Percentiles rank a stretch among this genome's conserved stretches.
Conservation (phyloP, 306 rosid species). For the Comarum palustre region DNA sequence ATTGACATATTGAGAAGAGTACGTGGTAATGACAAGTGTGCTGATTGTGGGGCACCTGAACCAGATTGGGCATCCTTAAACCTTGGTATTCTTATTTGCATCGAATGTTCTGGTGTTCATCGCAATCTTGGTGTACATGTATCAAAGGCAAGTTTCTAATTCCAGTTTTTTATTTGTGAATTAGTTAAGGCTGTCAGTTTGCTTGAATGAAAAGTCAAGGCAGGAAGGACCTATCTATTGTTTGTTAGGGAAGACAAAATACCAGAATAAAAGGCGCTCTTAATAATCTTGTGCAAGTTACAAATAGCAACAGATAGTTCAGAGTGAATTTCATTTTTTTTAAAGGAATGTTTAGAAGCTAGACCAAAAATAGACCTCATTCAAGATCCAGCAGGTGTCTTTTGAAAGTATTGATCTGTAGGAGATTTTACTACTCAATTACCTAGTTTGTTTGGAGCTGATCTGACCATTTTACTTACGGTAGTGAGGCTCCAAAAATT, state of each 20-base stretch:
- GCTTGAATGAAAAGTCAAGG: background rate
- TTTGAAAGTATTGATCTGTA: too few relatives aligned
- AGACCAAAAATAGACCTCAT: too few relatives aligned
- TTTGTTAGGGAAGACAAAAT: too few relatives aligned
- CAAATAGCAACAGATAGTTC: background rate
- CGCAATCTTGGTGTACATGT: slow-evolving; percentile 89
- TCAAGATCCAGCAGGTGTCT: too few relatives aligned
- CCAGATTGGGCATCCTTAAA: slow-evolving; percentile 91
- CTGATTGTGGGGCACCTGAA: slow-evolving; percentile 82
- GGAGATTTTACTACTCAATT: too few relatives aligned
- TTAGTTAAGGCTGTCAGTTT: background rate
- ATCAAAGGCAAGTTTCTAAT: slow-evolving; percentile 61
- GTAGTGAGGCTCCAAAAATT: too few relatives aligned
- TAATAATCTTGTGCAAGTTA: background rate
- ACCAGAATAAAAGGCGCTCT: background rate
- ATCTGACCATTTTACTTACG: too few relatives aligned
- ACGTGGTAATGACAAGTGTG: slow-evolving; percentile 76
- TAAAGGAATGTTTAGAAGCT: too few relatives aligned
- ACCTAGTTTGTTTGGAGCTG: too few relatives aligned
- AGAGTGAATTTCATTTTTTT: background rate
- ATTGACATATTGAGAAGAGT: slow-evolving; percentile 67
- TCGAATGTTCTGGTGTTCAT: slow-evolving; percentile 82
- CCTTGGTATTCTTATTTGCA: slow-evolving; percentile 79
- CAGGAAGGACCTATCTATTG: too few relatives aligned
- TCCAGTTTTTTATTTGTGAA: background rate